phyloP scores from a whole-genome alignment of 164 flowering plant genomes.

The Piper betle region DNA sequence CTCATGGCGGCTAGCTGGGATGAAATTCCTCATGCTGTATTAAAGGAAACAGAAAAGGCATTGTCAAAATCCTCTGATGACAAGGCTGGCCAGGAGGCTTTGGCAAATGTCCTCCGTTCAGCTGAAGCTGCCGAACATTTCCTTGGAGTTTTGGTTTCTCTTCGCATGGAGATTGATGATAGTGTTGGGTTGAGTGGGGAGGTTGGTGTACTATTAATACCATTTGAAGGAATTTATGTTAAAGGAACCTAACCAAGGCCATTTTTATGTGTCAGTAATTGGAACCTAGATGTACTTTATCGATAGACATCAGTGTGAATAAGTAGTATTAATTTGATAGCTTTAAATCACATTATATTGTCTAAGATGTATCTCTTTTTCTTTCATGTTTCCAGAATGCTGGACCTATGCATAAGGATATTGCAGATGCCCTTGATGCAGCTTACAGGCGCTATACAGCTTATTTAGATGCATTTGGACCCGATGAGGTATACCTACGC shows the following conservation, averaged over 20 bases:
- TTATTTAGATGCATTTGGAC: constrained; percentile 77
- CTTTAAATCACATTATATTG: not conserved
- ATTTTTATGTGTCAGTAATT: not conserved
- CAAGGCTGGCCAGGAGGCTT: constrained; percentile 53
- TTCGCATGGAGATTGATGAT: constrained; percentile 89
- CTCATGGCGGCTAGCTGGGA: constrained; percentile 80
- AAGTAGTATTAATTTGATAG: not conserved
- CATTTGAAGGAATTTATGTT: not conserved
- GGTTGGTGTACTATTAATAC: constrained; percentile 25
- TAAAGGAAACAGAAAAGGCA: constrained; percentile 42
- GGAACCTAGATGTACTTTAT: not conserved
- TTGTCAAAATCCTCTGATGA: constrained; percentile 66
- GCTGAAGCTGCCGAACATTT: constrained; percentile 90
- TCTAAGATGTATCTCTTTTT: too few relatives aligned
- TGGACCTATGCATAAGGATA: constrained; percentile 45
- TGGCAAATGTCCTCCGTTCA: constrained; percentile 63
- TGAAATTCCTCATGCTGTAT: constrained; percentile 50
- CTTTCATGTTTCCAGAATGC: constrained; percentile 38
- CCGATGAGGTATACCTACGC: constrained; percentile 57
- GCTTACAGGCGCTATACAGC: constrained; percentile 45
- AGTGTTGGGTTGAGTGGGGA: constrained; percentile 72
- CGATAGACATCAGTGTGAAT: not conserved
- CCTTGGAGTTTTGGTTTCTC: constrained; percentile 39
- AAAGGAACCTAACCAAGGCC: not conserved
- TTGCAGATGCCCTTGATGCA: constrained; percentile 34